Percentiles rank a stretch among this genome's conserved stretches.
Evolutionary conservation across 2,329 filamentous ascomycete species (phyloP).

Genomic region (Cercospora sp.): DNA sequence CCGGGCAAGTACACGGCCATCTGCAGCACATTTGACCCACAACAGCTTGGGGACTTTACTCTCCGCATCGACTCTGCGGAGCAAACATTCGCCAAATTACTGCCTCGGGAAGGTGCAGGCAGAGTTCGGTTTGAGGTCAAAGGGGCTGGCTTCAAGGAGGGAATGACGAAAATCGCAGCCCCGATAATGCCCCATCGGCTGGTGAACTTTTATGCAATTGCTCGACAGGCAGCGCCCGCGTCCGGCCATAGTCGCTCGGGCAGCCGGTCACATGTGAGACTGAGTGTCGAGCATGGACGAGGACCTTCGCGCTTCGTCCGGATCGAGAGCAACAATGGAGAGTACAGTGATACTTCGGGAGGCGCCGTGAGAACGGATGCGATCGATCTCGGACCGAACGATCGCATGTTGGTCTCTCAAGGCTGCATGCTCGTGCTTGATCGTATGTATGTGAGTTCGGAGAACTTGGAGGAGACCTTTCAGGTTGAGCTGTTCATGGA

Average conservation of each 20-base stretch:
- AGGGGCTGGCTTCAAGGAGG: conserved; percentile 52
- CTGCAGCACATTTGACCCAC: conserved; percentile 84
- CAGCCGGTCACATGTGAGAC: conserved; percentile 57
- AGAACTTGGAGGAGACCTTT: conserved; percentile 52
- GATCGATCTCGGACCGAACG: conserved; percentile 69
- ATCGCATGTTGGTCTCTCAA: conserved; percentile 44
- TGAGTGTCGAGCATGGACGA: conserved; percentile 71
- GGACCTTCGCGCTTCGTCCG: conserved; percentile 67
- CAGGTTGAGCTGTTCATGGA: conserved; percentile 51
- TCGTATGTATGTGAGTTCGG: conserved; percentile 63
- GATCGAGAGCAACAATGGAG: conserved; percentile 67
- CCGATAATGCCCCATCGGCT: conserved; percentile 55
- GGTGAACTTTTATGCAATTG: conserved; percentile 37
- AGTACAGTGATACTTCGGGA: conserved; percentile 65
- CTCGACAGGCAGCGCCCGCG: conserved; percentile 27
- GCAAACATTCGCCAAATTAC: conserved; percentile 57
- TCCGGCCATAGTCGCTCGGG: conserved; percentile 16
- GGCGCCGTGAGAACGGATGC: conserved; percentile 67
- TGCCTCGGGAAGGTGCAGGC: conserved; percentile 75
- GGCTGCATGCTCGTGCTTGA: conserved; percentile 82
- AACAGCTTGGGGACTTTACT: conserved; percentile 71
- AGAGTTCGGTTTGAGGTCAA: conserved; percentile 63
- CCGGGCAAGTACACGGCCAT: conserved; percentile 81
- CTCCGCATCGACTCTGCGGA: conserved; percentile 69
- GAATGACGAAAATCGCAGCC: conserved; percentile 55